Base-by-base conservation (phyloP, 306 rosid genomes). In the Hippophae rhamnoides region DNA sequence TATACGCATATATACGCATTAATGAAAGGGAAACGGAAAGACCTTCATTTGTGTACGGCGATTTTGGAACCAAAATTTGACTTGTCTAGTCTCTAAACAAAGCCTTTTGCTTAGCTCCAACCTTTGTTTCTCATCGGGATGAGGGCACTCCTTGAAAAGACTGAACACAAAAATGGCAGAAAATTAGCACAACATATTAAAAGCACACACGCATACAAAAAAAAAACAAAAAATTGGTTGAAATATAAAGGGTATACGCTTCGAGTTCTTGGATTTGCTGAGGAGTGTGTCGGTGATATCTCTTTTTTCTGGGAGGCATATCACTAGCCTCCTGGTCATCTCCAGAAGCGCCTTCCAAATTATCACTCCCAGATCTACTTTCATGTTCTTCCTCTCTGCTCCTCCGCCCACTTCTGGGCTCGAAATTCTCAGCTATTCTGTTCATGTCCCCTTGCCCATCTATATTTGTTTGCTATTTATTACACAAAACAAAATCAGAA, bases 11-110 rank as follows among this genome's bases (percentile, higher is more conserved):
- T 18, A 31, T 31, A 4, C 38, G 38, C 38, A 31, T 2, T 31
- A 63, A 38, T 13, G 60, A 72, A 58, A 26, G 18, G 25, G 40
- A 10, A 13, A 18, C 5, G 11, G 38, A 10, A 5, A 11, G 63
- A 90, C 98, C 93, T 92, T 92, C 98, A 92, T 87, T 56, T 92
- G 98, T 56, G 98, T 92, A 57, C 98, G 82, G 55, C 98, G 80
- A 82, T 92, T 92, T 78, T 92, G 98, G 83, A 92, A 92, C 98
- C 98, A 92, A 72, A 92, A 92, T 66, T 92, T 92, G 43, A 92
- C 98, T 54, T 92, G 98, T 49, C 95, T 77, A 0, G 95, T 92
- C 78, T 92, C 98, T 70, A 92, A 77, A 62, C 70, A 64, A 45
- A 92, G 86, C 70, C 95, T 71, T 61, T 61, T 73, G 68, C 98